Percentiles rank a stretch among this genome's conserved stretches.
These are phyloP conservation scores for Fusarium siculi DNA, from an alignment of 2,329 filamentous ascomycete genomes.

Conservation along the genomic window DNA sequence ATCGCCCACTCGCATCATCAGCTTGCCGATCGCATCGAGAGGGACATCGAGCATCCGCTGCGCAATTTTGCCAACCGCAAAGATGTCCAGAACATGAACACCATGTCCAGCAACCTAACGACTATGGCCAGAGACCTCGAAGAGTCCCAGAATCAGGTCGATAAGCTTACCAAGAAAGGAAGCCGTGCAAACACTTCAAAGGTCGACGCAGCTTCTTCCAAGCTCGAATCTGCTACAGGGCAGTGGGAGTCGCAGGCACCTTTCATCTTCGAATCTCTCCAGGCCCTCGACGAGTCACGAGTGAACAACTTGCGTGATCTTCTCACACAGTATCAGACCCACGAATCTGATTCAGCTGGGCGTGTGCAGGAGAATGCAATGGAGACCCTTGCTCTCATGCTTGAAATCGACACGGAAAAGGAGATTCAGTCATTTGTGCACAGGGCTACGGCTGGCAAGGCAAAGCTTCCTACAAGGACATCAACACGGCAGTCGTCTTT, in stretches of 20 bases:
- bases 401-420: conserved; percentile 86
- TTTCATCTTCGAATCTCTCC: conserved; percentile 92
- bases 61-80: conserved; percentile 78
- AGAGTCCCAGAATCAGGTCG: conserved; percentile 83
- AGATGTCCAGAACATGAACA: conserved; percentile 83
- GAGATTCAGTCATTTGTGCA: conserved; percentile 82
- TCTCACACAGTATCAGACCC: conserved; percentile 91
- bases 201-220: conserved; percentile 76
- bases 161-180: conserved; percentile 84
- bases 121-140: conserved; percentile 87
- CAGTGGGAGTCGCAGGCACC: conserved; percentile 96
- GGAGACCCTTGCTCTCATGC: conserved; percentile 80
- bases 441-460: conserved; percentile 55
- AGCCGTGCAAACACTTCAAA: conserved; percentile 80
- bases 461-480: conserved; percentile 51
- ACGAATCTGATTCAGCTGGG: conserved; percentile 89
- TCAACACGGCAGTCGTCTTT: conserved; percentile 56
- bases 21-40: conserved; percentile 83
- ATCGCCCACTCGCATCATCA: conserved; percentile 86
- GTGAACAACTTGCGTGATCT: conserved; percentile 90
- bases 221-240: conserved; percentile 79
- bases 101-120: conserved; percentile 83
- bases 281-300: conserved; percentile 88
- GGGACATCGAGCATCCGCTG: conserved; percentile 86
- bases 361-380: conserved; percentile 79